Conservation (phyloP, 306 rosid species). For the Delonix regia region DNA sequence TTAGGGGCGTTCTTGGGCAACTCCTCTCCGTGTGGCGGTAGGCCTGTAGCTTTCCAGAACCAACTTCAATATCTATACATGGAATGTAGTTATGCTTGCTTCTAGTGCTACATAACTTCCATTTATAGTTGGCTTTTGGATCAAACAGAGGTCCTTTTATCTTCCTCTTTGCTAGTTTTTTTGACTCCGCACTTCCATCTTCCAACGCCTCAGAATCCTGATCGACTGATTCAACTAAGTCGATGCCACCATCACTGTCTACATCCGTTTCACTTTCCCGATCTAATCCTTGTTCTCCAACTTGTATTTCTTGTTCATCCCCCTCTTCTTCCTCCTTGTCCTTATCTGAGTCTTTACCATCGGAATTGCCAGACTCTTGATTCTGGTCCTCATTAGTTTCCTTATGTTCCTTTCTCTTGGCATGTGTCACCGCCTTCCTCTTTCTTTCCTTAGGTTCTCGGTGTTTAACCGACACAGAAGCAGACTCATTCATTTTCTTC, state of each 20-base stretch:
- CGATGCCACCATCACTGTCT: conserved; percentile 45
- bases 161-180: conserved; percentile 43
- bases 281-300: conserved; percentile 47
- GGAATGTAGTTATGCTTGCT: conserved; percentile 97
- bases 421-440: conserved; percentile 42
- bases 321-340: conserved; percentile 52
- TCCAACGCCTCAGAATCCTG: conserved; percentile 55
- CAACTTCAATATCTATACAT: conserved; percentile 76
- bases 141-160: conserved; percentile 83
- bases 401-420: conserved; percentile 45
- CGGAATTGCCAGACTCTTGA: conserved; percentile 39
- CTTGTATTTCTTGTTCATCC: conserved; percentile 55
- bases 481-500: conserved; percentile 48
- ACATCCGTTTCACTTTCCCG: conserved; percentile 45
- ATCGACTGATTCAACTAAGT: conserved; percentile 54
- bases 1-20: conserved; percentile 67
- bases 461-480: conserved; percentile 31
- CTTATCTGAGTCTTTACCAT: conserved; percentile 41
- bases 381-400: conserved; percentile 39
- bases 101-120: conserved; percentile 78
- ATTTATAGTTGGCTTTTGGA: conserved; percentile 66
- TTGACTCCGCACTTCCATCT: conserved; percentile 47
- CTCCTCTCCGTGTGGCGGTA: conserved; percentile 93
- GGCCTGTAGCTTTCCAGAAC: conserved; percentile 61
- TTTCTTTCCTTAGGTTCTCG: conserved; percentile 47